Conservation (phyloP, 805 yeast species). For the Yarrowia divulgata region DNA sequence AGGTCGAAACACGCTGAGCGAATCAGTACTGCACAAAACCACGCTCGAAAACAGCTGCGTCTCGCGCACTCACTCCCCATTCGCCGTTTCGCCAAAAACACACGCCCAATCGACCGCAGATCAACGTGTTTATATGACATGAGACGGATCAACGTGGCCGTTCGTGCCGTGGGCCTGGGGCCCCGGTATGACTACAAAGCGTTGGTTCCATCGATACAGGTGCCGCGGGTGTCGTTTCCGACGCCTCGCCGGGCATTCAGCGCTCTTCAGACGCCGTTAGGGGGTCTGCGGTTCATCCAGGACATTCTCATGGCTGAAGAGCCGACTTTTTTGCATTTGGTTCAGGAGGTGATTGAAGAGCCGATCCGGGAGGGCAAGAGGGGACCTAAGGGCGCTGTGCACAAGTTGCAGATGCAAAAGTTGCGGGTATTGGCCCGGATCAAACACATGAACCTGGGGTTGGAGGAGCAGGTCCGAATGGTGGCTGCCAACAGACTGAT, state of each 20-base stretch:
- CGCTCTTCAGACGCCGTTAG: not conserved
- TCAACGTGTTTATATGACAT: constrained; percentile 26
- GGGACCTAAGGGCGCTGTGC: constrained; percentile 4
- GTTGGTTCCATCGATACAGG: constrained; percentile 19
- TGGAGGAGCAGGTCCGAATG: constrained; percentile 31
- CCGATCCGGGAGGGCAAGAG: constrained; percentile 8
- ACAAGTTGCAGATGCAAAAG: constrained; percentile 30
- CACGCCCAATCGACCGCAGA: not conserved
- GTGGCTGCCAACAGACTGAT: constrained; percentile 30
- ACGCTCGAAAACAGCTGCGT: not conserved
- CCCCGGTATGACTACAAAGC: constrained; percentile 35
- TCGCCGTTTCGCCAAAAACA: not conserved
- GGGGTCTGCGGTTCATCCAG: constrained; percentile 21
- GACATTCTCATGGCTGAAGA: constrained; percentile 30
- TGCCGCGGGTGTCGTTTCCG: not conserved
- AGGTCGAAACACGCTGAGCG: constrained; percentile 13
- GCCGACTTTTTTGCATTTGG: constrained; percentile 33
- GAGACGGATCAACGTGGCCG: constrained; percentile 35
- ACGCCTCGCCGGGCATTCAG: not conserved
- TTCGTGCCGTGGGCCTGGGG: constrained; percentile 24
- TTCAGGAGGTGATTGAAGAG: constrained; percentile 36
- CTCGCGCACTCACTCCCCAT: not conserved
- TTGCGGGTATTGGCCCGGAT: constrained; percentile 21
- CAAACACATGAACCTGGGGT: constrained; percentile 19
- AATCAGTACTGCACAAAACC: not conserved